Percentiles rank a stretch among this genome's conserved stretches.
Evolutionary conservation across 2,329 filamentous ascomycete species (phyloP).

Genomic region (Fonsecaea monophora): DNA sequence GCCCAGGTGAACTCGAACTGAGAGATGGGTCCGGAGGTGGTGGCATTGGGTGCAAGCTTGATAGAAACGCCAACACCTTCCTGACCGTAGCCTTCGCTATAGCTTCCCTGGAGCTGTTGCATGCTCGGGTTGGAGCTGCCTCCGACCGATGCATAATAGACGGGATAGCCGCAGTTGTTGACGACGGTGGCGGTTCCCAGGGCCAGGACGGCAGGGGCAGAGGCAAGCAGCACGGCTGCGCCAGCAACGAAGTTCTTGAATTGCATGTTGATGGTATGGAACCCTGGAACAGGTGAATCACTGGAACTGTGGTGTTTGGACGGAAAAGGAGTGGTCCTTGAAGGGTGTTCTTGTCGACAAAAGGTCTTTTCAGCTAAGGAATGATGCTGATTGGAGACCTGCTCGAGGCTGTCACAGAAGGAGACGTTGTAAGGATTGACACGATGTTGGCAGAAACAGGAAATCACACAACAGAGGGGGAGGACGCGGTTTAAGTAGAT

Average conservation of each 20-base stretch:
- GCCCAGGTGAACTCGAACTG: slow-evolving; percentile 53
- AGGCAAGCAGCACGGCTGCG: slow-evolving; percentile 43
- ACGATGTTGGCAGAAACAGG: slow-evolving; percentile 34
- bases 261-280: slow-evolving; percentile 43
- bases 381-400: slow-evolving; percentile 42
- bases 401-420: slow-evolving; percentile 34
- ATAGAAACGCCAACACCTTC: slow-evolving; percentile 50
- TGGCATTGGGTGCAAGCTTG: slow-evolving; percentile 50
- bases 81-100: slow-evolving; percentile 47
- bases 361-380: slow-evolving; percentile 40
- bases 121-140: slow-evolving; percentile 43
- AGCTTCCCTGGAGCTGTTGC: slow-evolving; percentile 45
- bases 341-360: slow-evolving; percentile 29
- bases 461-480: slow-evolving; percentile 33
- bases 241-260: slow-evolving; percentile 43
- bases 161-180: slow-evolving; percentile 48
- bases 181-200: slow-evolving; percentile 49
- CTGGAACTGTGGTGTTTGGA: slow-evolving; percentile 18
- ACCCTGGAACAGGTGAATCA: slow-evolving; percentile 28
- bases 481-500: slow-evolving; percentile 35
- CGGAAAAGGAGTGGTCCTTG: slow-evolving; percentile 30
- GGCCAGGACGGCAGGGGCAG: slow-evolving; percentile 45
- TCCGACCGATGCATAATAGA: slow-evolving; percentile 52
- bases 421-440: slow-evolving; percentile 35
- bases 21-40: slow-evolving; percentile 46